Conservation (phyloP, 148 eudicot genomes). For the Chenopodium berlandieri region DNA sequence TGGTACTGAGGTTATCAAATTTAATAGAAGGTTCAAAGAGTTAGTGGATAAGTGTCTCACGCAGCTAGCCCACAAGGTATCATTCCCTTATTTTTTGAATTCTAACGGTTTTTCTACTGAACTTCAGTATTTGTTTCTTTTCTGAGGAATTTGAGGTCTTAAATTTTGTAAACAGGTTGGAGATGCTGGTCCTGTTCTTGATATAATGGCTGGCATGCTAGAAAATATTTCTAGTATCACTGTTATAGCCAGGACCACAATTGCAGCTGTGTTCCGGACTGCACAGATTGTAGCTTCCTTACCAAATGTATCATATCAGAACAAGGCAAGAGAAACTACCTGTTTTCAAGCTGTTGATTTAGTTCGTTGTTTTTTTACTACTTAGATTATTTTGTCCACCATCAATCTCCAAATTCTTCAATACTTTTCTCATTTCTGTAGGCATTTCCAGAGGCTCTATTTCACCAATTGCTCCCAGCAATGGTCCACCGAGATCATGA, state of each 20-base stretch:
- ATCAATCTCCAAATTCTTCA: slow-evolving; percentile 4
- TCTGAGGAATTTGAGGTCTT: slow-evolving; percentile 2
- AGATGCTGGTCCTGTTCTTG: slow-evolving; percentile 92
- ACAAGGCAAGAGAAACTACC: slow-evolving; percentile 49
- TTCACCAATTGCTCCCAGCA: slow-evolving; percentile 91
- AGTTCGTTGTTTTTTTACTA: neutral
- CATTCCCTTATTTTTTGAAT: too few species aligned
- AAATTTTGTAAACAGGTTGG: slow-evolving; percentile 67
- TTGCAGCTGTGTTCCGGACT: slow-evolving; percentile 82
- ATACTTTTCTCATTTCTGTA: slow-evolving; percentile 21
- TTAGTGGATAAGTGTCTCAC: slow-evolving; percentile 80
- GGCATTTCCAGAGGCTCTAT: slow-evolving; percentile 97
- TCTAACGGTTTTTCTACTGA: neutral
- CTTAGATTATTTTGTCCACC: neutral
- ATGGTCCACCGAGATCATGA: slow-evolving; percentile 95
- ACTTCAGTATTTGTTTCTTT: neutral
- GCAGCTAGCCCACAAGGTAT: slow-evolving; percentile 69
- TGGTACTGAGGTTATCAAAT: slow-evolving; percentile 59
- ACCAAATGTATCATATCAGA: slow-evolving; percentile 72
- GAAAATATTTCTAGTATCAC: slow-evolving; percentile 78
- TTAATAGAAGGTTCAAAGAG: slow-evolving; percentile 65
- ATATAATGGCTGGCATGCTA: slow-evolving; percentile 87
- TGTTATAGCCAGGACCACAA: slow-evolving; percentile 72
- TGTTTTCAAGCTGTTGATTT: neutral
- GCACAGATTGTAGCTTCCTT: slow-evolving; percentile 89